Percentiles rank a stretch among this genome's conserved stretches.
Conservation (phyloP, 108 stramenopile genomes). For the Skeletonema tropicum region DNA sequence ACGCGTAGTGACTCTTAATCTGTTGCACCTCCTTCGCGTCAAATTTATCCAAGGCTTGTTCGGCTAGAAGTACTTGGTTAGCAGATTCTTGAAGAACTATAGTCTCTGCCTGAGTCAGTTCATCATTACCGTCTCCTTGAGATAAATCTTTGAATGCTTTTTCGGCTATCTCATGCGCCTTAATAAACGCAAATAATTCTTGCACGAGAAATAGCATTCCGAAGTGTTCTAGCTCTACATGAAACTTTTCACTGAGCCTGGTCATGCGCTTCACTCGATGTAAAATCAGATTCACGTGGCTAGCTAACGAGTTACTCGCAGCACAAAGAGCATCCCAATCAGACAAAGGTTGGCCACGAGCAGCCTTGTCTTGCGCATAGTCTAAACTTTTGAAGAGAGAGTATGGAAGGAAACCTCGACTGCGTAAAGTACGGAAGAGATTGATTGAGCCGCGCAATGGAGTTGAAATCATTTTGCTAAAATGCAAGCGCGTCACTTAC, state of each 20-base stretch:
- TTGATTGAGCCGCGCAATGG: no score
- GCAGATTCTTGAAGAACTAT: constrained; percentile 63
- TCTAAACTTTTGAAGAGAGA: constrained; percentile 35
- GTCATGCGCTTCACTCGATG: neutral
- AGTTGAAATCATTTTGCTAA: no score
- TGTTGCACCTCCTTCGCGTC: constrained; percentile 41
- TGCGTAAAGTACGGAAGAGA: no score
- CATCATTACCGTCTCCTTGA: constrained; percentile 21
- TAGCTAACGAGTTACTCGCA: neutral
- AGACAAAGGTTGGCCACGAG: constrained; percentile 24
- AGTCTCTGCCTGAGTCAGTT: constrained; percentile 53
- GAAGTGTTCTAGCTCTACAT: neutral
- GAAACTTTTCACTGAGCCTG: neutral
- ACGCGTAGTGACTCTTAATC: constrained; percentile 68
- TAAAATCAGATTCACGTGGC: constrained; percentile 7
- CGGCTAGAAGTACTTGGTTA: constrained; percentile 43
- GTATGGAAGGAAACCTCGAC: constrained; percentile 33
- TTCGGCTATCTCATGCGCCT: constrained; percentile 41
- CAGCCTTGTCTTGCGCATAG: constrained; percentile 31
- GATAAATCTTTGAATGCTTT: constrained; percentile 54
- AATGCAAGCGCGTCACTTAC: no score
- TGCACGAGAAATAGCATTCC: constrained; percentile 7
- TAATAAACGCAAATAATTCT: constrained; percentile 28
- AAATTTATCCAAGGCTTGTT: constrained; percentile 35
- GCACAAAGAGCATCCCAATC: constrained; percentile 48